Evolutionary conservation across 2,329 filamentous ascomycete genomes (phyloP), one percentile per base, ranked within the genome.

Genomic region (Fusarium lyarnte): DNA sequence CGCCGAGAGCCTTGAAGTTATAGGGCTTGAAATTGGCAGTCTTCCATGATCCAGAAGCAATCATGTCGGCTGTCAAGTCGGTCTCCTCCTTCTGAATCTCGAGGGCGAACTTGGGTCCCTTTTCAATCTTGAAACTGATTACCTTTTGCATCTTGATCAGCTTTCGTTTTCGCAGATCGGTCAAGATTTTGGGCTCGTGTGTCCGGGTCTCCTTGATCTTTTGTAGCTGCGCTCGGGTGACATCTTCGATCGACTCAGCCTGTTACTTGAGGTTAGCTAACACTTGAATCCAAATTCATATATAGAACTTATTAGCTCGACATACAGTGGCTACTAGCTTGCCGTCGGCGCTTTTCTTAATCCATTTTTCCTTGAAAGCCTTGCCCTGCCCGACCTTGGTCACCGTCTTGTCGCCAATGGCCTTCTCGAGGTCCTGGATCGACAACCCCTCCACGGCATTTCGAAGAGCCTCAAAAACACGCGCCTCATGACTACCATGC

Each of bases 61-160:
- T 86, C 93, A 99, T 97, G 64, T 99, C 96, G 58, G 91, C 92
- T 16, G 96, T 98, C 79, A 99, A 85, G 81, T 99, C 96, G 46
- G 96, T 98, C 83, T 97, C 94, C 85, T 98, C 95, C 83, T 97
- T 94, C 49, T 92, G 88, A 73, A 98, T 93, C 83, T 97, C 92
- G 53, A 93, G 89, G 46, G 94, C 93, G 80, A 94, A 99, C 82
- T 97, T 97, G 68, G 91, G 84, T 0, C 94, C 96, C 85, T 98
- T 98, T 67, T 86, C 85, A 67, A 97, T 90, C 75, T 89, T 92
- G 88, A 96, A 99, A 81, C 86, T 91, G 77, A 97, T 92, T 65
- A 93, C 89, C 85, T 98, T 98, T 76, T 94, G 90, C 79, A 94
- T 86, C 74, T 88, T 91, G 72, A 98, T 87, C 54, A 99, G 88